Evolutionary conservation across 495 filamentous ascomycete species (phyloP), one percentile per base, ranked within the genome.

Genomic region (Glarea lozoyensis): DNA sequence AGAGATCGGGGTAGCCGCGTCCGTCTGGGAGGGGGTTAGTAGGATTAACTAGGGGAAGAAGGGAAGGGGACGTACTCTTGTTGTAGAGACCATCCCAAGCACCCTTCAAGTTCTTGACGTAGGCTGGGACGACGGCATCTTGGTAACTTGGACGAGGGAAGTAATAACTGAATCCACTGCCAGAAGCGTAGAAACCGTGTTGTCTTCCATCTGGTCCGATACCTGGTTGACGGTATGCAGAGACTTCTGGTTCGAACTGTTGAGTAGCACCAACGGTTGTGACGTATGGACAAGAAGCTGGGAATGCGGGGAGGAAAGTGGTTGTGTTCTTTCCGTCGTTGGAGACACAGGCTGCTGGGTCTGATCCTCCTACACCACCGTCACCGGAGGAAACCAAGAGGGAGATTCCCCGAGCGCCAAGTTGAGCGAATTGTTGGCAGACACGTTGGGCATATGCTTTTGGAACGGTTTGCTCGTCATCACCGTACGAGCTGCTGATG

Each of bases 281-380:
- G 2, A 90, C 78, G 51, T 78, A 90, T 0, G 86, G 86, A 51
- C 86, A 92, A n/a, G 72, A 68, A 1, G 80, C 79, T 0, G 86
- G 87, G 59, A 87, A 90, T 2, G 64, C 72, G 4, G 84, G 75
- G 7, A 78, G 57, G 59, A 86, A 88, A 25, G 68, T 72, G 6
- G 72, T 75, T 1, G 61, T 67, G 35, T 76, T 73, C 13, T 62
- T 66, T 18, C 81, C 81, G 45, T 86, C 78, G 53, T 88, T 88
- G 40, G 70, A 71, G 17, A 71, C 55, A 52, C 85, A 92, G 9
- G 66, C 59, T 2, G 59, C 62, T 38, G 60, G 50, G 12, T 63
- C 59, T 11, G 60, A 64, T 1, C 57, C 61, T 2, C 79, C 81
- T 1, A 76, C 72, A 5, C 86, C 81, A 15, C 70, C 66, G 54